These are phyloP conservation scores for Reticulascus tulasneorum DNA, from an alignment of 2,329 filamentous ascomycete species.

Conservation along the genomic window DNA sequence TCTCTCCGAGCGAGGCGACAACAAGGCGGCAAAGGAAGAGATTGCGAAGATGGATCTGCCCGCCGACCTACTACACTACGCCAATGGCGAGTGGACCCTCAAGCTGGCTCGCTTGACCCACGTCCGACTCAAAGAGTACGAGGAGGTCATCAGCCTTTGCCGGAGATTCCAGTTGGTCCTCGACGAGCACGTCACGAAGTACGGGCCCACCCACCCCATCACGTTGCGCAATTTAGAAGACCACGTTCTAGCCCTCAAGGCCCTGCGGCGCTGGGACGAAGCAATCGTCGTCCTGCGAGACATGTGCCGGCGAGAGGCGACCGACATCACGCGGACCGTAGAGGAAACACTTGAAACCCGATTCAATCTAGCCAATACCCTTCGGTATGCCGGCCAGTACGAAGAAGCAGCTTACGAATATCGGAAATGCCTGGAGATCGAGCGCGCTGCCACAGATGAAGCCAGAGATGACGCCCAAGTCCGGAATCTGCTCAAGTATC, in stretches of 20 bases:
- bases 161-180: constrained; percentile 10
- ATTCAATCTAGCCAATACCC: constrained; percentile 11
- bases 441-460: constrained; percentile 7
- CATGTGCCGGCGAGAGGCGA: constrained; percentile 11
- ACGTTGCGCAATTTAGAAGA: constrained; percentile 14
- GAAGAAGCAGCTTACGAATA: constrained; percentile 15
- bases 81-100: constrained; percentile 16
- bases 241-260: constrained; percentile 11
- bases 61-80: constrained; percentile 15
- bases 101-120: constrained; percentile 14
- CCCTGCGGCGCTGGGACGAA: constrained; percentile 9
- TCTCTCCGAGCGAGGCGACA: constrained; percentile 13
- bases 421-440: constrained; percentile 14
- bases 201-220: constrained; percentile 8
- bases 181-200: constrained; percentile 10
- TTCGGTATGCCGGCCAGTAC: constrained; percentile 6
- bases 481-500: constrained; percentile 11
- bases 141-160: constrained; percentile 13
- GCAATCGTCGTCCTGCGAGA: constrained; percentile 12
- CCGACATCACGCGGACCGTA: constrained; percentile 6
- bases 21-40: constrained; percentile 9
- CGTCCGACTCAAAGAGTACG: constrained; percentile 10
- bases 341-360: constrained; percentile 12
- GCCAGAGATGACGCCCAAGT: constrained; percentile 10
- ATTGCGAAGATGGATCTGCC: constrained; percentile 13